phyloP scores from a whole-genome alignment of 768 basidiomycete genomes.

The Chalciporus piperatus region DNA sequence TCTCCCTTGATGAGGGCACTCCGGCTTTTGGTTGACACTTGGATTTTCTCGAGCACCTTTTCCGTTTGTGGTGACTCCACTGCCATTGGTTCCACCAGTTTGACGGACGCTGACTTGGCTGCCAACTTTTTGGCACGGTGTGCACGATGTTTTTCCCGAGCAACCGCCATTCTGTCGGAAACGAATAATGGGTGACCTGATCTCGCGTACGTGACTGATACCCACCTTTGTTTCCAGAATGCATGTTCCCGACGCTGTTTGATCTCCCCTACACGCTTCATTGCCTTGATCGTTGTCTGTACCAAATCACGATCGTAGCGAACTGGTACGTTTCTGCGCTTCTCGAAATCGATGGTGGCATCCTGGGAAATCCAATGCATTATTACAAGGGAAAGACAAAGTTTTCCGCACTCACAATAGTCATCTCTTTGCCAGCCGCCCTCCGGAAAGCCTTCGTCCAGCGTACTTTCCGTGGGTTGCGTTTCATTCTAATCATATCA shows the following conservation, averaged over 20 bases:
- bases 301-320: conserved; percentile 95
- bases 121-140: conserved; percentile 65
- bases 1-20: conserved; percentile 81
- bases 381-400: background rate
- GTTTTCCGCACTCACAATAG: conserved; percentile 63
- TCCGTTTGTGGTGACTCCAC: conserved; percentile 41
- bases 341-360: conserved; percentile 98
- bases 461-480: conserved; percentile 96
- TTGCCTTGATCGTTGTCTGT: conserved; percentile 90
- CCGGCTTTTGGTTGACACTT: conserved; percentile 56
- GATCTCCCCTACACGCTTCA: conserved; percentile 94
- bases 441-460: conserved; percentile 99
- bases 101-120: conserved; percentile 53
- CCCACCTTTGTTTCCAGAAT: conserved; percentile 91
- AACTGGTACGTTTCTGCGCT: conserved; percentile 94
- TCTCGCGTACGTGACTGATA: background rate
- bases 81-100: conserved; percentile 62
- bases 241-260: conserved; percentile 85
- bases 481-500: conserved; percentile 78
- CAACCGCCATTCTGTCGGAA: conserved; percentile 71
- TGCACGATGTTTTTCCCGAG: conserved; percentile 72
- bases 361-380: conserved; percentile 55
- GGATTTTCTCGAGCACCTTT: conserved; percentile 75
- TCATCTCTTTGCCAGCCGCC: conserved; percentile 99
- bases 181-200: background rate